phyloP scores from a whole-genome alignment of 2,329 filamentous ascomycete species.

The Neofusicoccum kwambonambiense region DNA sequence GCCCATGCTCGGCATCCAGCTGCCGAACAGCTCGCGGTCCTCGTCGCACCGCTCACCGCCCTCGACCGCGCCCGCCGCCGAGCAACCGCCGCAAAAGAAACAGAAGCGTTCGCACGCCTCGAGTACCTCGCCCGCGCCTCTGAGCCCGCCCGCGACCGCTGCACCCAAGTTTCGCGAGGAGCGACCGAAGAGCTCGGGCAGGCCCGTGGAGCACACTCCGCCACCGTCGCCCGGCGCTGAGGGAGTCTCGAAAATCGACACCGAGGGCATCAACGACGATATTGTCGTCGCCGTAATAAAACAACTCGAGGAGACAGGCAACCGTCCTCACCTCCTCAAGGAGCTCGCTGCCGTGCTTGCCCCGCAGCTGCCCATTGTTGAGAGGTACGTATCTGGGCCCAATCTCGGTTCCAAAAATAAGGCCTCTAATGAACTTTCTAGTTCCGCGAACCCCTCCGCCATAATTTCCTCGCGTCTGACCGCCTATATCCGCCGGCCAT shows the following conservation, averaged over 20 bases:
- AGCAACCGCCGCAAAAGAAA: conserved; percentile 56
- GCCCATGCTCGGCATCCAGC: conserved; percentile 86
- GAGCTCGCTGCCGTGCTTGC: conserved; percentile 82
- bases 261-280: conserved; percentile 86
- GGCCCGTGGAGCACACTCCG: conserved; percentile 68
- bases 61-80: conserved; percentile 56
- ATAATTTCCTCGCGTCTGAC: conserved; percentile 92
- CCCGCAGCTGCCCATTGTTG: conserved; percentile 74
- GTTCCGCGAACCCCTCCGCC: conserved; percentile 91
- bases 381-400: conserved; percentile 71
- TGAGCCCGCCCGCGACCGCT: conserved; percentile 46
- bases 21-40: conserved; percentile 60
- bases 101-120: conserved; percentile 73
- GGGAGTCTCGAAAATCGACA: conserved; percentile 62
- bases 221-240: conserved; percentile 68
- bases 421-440: conserved; percentile 40
- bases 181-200: conserved; percentile 46
- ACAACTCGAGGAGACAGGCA: conserved; percentile 84
- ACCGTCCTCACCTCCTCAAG: conserved; percentile 91
- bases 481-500: conserved; percentile 82
- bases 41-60: conserved; percentile 55
- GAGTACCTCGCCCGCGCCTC: conserved; percentile 38
- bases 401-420: background rate
- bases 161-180: conserved; percentile 48
- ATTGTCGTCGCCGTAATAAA: conserved; percentile 89